phyloP scores from a whole-genome alignment of 441 rosid species.

The Mallotus japonicus region DNA sequence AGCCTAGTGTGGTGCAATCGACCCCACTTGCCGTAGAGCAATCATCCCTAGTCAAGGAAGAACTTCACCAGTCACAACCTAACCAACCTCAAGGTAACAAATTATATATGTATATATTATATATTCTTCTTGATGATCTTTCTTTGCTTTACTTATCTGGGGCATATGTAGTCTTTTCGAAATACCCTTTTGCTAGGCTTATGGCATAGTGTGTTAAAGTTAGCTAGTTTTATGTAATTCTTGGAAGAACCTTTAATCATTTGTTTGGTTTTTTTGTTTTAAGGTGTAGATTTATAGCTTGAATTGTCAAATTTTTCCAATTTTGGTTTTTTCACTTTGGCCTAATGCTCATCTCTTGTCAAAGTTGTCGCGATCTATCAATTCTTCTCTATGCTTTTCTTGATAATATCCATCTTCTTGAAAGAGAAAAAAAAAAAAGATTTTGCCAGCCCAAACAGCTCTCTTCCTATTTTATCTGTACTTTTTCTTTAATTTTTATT shows the following conservation, averaged over 20 bases:
- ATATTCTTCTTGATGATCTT: background rate
- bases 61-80: slow-evolving; percentile 34
- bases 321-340: background rate
- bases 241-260: background rate
- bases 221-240: background rate
- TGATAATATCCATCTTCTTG: background rate
- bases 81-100: slow-evolving; percentile 54
- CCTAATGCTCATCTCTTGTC: slow-evolving; percentile 2
- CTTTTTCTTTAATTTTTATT: background rate
- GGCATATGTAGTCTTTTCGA: background rate
- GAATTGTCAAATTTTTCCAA: background rate
- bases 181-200: too few relatives aligned
- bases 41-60: slow-evolving; percentile 38
- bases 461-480: background rate
- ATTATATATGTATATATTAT: background rate
- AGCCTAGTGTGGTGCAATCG: slow-evolving; percentile 28
- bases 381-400: background rate
- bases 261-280: too few relatives aligned
- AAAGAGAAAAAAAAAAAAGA: background rate
- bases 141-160: background rate
- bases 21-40: slow-evolving; percentile 16
- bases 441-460: background rate
- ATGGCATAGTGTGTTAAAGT: background rate
- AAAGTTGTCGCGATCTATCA: slow-evolving; percentile 19
- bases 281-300: background rate